These are phyloP conservation scores for Stachybotrys elegans DNA, from an alignment of 2,329 filamentous ascomycete species.

Conservation along the genomic window DNA sequence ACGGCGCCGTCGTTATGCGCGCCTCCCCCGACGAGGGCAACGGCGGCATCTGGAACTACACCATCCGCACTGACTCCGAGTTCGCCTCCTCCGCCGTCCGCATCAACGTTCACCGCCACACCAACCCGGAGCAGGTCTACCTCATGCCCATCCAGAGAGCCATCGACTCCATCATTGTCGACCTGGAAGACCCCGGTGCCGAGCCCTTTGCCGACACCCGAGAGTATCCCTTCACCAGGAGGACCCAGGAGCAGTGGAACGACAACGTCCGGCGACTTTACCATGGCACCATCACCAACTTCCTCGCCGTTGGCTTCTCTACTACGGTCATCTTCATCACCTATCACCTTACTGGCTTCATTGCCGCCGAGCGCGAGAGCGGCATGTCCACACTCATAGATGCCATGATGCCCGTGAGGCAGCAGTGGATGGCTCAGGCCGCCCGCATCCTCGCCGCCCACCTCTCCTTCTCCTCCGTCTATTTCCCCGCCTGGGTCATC, in stretches of 20 bases:
- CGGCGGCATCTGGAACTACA: conserved; percentile 77
- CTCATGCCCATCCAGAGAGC: conserved; percentile 73
- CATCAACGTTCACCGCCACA: conserved; percentile 57
- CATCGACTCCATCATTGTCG: conserved; percentile 68
- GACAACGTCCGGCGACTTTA: conserved; percentile 63
- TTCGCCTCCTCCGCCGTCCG: conserved; percentile 51
- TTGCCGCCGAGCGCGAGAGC: conserved; percentile 78
- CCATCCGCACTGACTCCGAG: conserved; percentile 68
- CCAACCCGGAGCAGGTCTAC: conserved; percentile 75
- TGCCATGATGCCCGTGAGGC: conserved; percentile 79
- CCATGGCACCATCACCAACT: conserved; percentile 66
- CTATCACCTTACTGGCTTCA: conserved; percentile 82
- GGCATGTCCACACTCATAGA: conserved; percentile 88
- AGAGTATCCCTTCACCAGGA: conserved; percentile 72
- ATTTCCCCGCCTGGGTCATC: conserved; percentile 77
- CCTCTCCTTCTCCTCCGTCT: conserved; percentile 73
- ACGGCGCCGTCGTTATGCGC: conserved; percentile 68
- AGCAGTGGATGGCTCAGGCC: conserved; percentile 70
- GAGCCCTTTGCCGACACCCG: conserved; percentile 34
- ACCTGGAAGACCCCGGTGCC: conserved; percentile 37
- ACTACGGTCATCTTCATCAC: conserved; percentile 74
- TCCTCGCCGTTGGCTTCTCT: conserved; percentile 74
- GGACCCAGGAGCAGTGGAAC: conserved; percentile 62
- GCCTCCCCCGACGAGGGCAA: conserved; percentile 69
- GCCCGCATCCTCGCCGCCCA: conserved; percentile 76